Conservation (phyloP, 2,329 filamentous ascomycete species). For the Beauveria varroae region DNA sequence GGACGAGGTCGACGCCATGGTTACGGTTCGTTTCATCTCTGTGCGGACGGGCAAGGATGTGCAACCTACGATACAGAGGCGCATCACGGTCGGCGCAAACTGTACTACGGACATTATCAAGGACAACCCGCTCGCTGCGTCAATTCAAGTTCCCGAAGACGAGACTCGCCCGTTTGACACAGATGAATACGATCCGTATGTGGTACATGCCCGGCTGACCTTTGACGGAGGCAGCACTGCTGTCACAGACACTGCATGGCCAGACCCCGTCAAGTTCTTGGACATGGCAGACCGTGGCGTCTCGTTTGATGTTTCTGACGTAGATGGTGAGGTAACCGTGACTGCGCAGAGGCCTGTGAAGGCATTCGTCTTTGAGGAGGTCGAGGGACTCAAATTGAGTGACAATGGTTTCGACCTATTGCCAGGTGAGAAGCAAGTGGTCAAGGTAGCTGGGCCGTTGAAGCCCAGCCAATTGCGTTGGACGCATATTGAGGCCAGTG, state of each 20-base stretch:
- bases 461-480: conserved; percentile 12
- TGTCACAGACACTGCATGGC: conserved; percentile 48
- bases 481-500: conserved; percentile 15
- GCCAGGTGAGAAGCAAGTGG: conserved; percentile 32
- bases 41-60: conserved; percentile 32
- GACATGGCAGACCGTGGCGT: conserved; percentile 36
- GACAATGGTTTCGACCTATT: conserved; percentile 54
- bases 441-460: conserved; percentile 14
- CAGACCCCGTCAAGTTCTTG: conserved; percentile 55
- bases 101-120: conserved; percentile 30
- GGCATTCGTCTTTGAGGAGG: conserved; percentile 46
- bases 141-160: conserved; percentile 9
- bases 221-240: conserved; percentile 29
- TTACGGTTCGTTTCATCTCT: conserved; percentile 33
- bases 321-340: conserved; percentile 20
- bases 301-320: conserved; percentile 26
- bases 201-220: conserved; percentile 38
- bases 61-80: conserved; percentile 17
- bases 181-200: conserved; percentile 34
- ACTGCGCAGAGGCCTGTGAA: conserved; percentile 44
- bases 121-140: conserved; percentile 13
- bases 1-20: conserved; percentile 17
- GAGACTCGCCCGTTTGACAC: conserved; percentile 22
- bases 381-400: conserved; percentile 36
- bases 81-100: conserved; percentile 25